phyloP scores from a whole-genome alignment of 2,329 filamentous ascomycete species.

The Chaetoscypha palmicola region DNA sequence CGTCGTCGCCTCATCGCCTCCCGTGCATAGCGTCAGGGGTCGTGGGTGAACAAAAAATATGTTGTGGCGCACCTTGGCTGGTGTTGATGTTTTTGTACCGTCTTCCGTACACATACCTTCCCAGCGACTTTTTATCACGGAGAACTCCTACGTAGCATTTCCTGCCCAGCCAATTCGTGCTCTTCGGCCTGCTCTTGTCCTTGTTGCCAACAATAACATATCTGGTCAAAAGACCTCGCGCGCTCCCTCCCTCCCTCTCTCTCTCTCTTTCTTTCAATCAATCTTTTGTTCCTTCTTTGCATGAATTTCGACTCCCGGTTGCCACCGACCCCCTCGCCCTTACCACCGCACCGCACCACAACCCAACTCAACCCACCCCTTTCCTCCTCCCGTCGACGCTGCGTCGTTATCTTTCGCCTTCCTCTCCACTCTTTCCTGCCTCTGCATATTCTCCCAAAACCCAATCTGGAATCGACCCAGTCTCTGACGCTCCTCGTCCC shows the following conservation, averaged over 20 bases:
- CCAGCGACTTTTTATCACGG: background rate
- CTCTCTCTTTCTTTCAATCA: background rate
- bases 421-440: slow-evolving; percentile 2
- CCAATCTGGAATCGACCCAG: background rate
- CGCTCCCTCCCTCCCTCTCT: background rate
- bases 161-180: too few species aligned
- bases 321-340: background rate
- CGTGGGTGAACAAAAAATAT: background rate
- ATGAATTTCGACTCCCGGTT: background rate
- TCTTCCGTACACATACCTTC: background rate
- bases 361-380: background rate
- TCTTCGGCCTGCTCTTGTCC: background rate
- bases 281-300: background rate
- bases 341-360: background rate
- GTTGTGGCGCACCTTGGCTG: background rate
- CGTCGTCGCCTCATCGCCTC: background rate
- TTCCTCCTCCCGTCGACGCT: background rate
- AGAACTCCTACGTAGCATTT: background rate
- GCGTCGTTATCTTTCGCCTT: background rate
- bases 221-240: background rate
- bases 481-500: background rate
- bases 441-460: background rate
- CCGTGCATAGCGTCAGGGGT: background rate
- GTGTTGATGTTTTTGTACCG: too few species aligned
- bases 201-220: background rate